Conservation (phyloP, 2,329 filamentous ascomycete genomes). For the Neonectria faginata region DNA sequence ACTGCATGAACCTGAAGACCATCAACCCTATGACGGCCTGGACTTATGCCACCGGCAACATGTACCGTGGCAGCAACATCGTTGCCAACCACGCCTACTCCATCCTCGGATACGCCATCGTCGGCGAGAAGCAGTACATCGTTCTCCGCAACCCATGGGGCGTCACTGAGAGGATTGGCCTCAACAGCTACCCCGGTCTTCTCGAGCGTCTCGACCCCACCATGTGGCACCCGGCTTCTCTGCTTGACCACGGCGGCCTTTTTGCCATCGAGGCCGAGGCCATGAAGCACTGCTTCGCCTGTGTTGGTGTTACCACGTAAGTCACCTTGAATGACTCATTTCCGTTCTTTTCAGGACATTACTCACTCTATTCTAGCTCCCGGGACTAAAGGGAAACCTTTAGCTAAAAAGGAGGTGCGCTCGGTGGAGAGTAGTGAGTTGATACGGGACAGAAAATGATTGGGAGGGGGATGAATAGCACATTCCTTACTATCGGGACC, state of each 20-base stretch:
- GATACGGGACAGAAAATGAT: not conserved
- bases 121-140: slow-evolving; percentile 55
- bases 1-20: slow-evolving; percentile 57
- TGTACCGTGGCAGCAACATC: slow-evolving; percentile 55
- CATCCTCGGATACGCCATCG: slow-evolving; percentile 53
- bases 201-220: slow-evolving; percentile 53
- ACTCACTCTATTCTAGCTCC: not conserved
- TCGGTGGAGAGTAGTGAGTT: not conserved
- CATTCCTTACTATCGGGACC: not conserved
- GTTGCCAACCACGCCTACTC: slow-evolving; percentile 60
- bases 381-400: not conserved
- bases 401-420: not conserved
- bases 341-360: not conserved
- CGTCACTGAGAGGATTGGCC: slow-evolving; percentile 55
- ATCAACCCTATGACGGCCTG: slow-evolving; percentile 57
- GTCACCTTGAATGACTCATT: not conserved
- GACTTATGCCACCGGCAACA: slow-evolving; percentile 54
- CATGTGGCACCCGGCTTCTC: slow-evolving; percentile 52
- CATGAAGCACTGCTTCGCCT: slow-evolving; percentile 54
- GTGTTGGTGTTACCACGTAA: slow-evolving; percentile 49
- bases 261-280: slow-evolving; percentile 52
- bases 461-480: not conserved
- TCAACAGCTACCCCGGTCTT: slow-evolving; percentile 55
- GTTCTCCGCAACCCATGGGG: slow-evolving; percentile 60
- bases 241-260: slow-evolving; percentile 53